phyloP scores from a whole-genome alignment of 371 early-diverging fungal species.

The Mucor irregularis region DNA sequence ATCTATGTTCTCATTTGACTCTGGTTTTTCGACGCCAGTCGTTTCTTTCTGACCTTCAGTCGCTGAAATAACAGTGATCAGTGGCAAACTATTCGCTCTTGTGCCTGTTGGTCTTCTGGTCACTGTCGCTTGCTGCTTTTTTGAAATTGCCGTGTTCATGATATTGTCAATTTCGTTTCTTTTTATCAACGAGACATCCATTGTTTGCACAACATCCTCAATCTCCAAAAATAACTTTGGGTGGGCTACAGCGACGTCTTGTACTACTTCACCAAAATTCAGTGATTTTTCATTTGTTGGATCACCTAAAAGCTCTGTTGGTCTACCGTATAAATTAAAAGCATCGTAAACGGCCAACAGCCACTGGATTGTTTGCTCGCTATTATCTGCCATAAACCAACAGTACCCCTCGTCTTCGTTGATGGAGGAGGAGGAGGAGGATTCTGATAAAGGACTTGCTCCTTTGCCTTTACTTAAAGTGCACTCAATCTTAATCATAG shows the following conservation, averaged over 20 bases:
- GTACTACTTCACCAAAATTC: constrained; percentile 34
- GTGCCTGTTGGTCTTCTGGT: constrained; percentile 19
- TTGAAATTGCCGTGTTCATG: constrained; percentile 8
- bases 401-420: constrained; percentile 25
- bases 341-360: constrained; percentile 44
- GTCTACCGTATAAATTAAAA: constrained; percentile 53
- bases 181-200: constrained; percentile 14
- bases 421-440: background rate
- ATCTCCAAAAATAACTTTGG: constrained; percentile 35
- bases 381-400: constrained; percentile 47
- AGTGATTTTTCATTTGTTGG: constrained; percentile 24
- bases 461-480: constrained; percentile 10
- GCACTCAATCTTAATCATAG: constrained; percentile 50
- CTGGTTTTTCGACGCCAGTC: background rate
- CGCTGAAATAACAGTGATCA: constrained; percentile 32
- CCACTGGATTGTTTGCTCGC: constrained; percentile 37
- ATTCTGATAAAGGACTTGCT: background rate
- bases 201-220: constrained; percentile 26
- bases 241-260: constrained; percentile 4
- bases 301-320: constrained; percentile 27
- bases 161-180: constrained; percentile 7
- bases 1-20: background rate
- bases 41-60: constrained; percentile 7
- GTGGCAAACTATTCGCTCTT: constrained; percentile 43
- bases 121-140: constrained; percentile 2